Percentiles rank a stretch among this genome's conserved stretches.
These are phyloP conservation scores for Scedosporium aurantiacum DNA, from an alignment of 2,329 filamentous ascomycete genomes.

Conservation along the genomic window DNA sequence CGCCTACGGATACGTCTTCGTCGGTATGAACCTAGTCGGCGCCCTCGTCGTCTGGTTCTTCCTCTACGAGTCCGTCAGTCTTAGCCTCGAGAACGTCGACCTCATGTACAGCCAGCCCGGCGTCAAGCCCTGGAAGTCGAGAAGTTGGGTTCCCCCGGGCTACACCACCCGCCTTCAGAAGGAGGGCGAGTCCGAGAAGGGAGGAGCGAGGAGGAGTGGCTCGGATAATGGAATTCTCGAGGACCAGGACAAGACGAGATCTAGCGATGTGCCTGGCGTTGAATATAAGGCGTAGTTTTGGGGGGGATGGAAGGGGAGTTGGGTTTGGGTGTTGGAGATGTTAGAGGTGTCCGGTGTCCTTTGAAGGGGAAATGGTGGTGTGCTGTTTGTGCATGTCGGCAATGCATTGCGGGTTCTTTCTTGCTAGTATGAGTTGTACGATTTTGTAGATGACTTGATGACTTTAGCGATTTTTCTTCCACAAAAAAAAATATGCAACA, in stretches of 20 bases:
- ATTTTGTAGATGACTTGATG: background rate
- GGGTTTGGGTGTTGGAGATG: background rate
- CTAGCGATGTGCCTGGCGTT: background rate
- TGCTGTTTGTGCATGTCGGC: background rate
- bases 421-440: background rate
- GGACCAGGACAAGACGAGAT: background rate
- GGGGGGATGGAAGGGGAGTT: background rate
- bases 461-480: too few species aligned
- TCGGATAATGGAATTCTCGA: background rate
- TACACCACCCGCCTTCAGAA: constrained; percentile 28
- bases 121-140: constrained; percentile 51
- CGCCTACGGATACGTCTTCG: constrained; percentile 55
- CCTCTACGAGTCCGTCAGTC: constrained; percentile 52
- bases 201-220: background rate
- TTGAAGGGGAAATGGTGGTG: background rate
- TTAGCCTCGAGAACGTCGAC: constrained; percentile 62
- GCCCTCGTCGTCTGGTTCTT: constrained; percentile 57
- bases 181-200: constrained; percentile 15
- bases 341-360: background rate
- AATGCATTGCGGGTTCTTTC: background rate
- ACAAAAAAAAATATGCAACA: too few species aligned
- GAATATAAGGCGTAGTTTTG: constrained; percentile 2
- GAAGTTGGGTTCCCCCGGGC: constrained; percentile 38
- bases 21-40: constrained; percentile 47
- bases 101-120: constrained; percentile 52